These are phyloP conservation scores for Bipolaris zeicola DNA, from an alignment of 2,329 filamentous ascomycete species.

Conservation along the genomic window DNA sequence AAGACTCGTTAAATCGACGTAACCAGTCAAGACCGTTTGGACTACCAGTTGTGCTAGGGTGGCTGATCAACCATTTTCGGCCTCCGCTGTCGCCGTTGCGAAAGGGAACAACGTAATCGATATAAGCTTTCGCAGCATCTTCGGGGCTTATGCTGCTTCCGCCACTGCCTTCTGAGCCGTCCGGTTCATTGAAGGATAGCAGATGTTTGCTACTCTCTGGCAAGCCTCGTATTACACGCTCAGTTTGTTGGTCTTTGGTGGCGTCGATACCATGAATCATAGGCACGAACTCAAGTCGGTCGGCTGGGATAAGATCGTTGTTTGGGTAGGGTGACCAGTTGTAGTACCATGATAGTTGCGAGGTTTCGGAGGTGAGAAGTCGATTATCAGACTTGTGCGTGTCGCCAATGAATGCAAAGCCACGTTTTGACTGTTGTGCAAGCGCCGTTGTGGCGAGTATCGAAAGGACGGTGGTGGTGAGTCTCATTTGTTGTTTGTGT, in stretches of 20 bases:
- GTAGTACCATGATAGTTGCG: conserved; percentile 81
- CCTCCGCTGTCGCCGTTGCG: conserved; percentile 54
- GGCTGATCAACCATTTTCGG: conserved; percentile 66
- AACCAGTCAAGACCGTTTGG: conserved; percentile 70
- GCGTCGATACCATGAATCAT: conserved; percentile 73
- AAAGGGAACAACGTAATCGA: conserved; percentile 73
- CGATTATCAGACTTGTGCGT: conserved; percentile 64
- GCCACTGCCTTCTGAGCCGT: conserved; percentile 62
- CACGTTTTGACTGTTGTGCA: conserved; percentile 66
- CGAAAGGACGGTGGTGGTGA: conserved; percentile 6
- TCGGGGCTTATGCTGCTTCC: conserved; percentile 68
- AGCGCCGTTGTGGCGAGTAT: conserved; percentile 14
- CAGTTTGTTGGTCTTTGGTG: conserved; percentile 52
- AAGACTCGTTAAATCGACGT: conserved; percentile 67
- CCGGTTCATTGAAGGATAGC: conserved; percentile 80
- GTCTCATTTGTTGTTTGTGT: conserved; percentile 5
- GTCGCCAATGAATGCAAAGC: conserved; percentile 71
- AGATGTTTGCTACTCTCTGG: conserved; percentile 68
- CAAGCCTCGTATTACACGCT: conserved; percentile 64
- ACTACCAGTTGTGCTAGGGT: conserved; percentile 72
- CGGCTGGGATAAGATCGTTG: conserved; percentile 57
- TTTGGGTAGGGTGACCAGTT: conserved; percentile 68
- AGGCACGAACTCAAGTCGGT: conserved; percentile 73
- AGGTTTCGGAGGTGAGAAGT: conserved; percentile 64
- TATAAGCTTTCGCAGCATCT: conserved; percentile 71